phyloP scores from a whole-genome alignment of 208 protist genomes.

The Trypanosoma caninum region DNA sequence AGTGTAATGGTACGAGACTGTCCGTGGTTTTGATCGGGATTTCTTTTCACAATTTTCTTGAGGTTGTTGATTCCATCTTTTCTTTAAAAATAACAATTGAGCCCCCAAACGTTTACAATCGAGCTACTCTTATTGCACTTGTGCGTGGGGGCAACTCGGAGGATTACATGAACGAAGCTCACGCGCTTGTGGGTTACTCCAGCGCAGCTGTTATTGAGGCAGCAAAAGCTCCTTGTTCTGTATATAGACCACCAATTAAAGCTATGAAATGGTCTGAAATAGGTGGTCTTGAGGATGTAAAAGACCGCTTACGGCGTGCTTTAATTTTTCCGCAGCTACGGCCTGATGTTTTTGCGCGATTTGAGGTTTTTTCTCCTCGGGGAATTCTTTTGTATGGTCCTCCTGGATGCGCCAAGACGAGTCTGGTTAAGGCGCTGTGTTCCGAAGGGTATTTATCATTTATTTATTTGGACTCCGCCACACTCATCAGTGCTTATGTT shows the following conservation, averaged over 20 bases:
- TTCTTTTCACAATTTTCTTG: slow-evolving; percentile 25
- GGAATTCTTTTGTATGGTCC: slow-evolving; percentile 95
- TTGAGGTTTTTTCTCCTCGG: slow-evolving; percentile 94
- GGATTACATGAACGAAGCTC: slow-evolving; percentile 34
- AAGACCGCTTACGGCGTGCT: slow-evolving; percentile 97
- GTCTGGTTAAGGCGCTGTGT: slow-evolving; percentile 85
- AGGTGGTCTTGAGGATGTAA: slow-evolving; percentile 98
- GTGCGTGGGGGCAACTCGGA: slow-evolving; percentile 26
- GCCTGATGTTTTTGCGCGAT: slow-evolving; percentile 98
- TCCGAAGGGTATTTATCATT: slow-evolving; percentile 70
- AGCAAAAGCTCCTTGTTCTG: slow-evolving; percentile 19
- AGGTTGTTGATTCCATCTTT: slow-evolving; percentile 45
- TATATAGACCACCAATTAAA: slow-evolving; percentile 36
- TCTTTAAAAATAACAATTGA: slow-evolving; percentile 36
- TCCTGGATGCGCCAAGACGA: slow-evolving; percentile 95
- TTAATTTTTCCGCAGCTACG: slow-evolving; percentile 98
- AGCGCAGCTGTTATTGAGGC: slow-evolving; percentile 45
- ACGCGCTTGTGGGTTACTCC: slow-evolving; percentile 55
- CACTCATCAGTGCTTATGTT: slow-evolving; percentile 90
- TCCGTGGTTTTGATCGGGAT: slow-evolving; percentile 54
- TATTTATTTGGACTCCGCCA: slow-evolving; percentile 85
- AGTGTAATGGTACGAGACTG: slow-evolving; percentile 20
- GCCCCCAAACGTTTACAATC: slow-evolving; percentile 34
- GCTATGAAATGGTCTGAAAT: slow-evolving; percentile 97
- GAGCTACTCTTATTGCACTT: slow-evolving; percentile 49